These are phyloP conservation scores for Tuber indicum DNA, from an alignment of 495 filamentous ascomycete species.

Conservation along the genomic window DNA sequence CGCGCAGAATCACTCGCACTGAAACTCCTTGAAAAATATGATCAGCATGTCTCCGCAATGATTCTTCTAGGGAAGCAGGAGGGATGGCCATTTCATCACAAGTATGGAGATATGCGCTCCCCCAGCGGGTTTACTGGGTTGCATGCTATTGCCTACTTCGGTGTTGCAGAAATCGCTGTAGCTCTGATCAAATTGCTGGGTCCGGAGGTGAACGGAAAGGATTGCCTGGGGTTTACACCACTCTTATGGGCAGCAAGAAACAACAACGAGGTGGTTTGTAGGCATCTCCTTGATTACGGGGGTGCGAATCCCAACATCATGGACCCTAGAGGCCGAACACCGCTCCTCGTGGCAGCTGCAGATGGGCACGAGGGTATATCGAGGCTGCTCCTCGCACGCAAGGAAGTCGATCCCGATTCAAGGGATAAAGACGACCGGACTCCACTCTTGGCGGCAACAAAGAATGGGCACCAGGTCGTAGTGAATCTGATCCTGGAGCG, in stretches of 20 bases:
- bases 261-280: neutral
- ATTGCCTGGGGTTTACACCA: neutral
- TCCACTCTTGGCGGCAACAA: conserved; percentile 30
- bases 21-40: neutral
- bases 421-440: conserved; percentile 27
- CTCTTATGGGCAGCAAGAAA: neutral
- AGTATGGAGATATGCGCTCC: no score
- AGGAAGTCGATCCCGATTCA: conserved; percentile 17
- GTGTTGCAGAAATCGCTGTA: neutral
- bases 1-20: neutral
- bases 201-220: neutral
- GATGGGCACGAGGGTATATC: conserved; percentile 42
- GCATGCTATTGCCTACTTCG: neutral
- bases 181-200: neutral
- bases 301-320: neutral
- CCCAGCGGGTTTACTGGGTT: neutral
- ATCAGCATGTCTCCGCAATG: neutral
- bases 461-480: conserved; percentile 25
- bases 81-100: no score
- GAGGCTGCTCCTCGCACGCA: conserved; percentile 25
- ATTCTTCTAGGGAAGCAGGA: neutral
- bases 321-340: conserved; percentile 22
- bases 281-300: neutral
- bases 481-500: conserved; percentile 32
- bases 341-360: conserved; percentile 43